phyloP scores from a whole-genome alignment of 768 basidiomycete genomes.

The Tubosaeta brunneosetosa region DNA sequence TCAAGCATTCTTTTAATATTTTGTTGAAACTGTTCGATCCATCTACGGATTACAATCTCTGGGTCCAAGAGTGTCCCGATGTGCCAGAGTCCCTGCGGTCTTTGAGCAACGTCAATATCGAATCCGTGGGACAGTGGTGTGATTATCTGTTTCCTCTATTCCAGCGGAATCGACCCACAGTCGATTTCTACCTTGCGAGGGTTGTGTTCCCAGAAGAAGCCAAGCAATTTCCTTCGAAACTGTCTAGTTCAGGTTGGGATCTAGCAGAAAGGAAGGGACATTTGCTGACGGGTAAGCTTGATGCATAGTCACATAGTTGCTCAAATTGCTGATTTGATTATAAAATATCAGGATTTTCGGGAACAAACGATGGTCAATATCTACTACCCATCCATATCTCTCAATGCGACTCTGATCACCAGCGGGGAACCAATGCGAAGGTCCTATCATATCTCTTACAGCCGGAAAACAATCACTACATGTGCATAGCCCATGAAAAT shows the following conservation, averaged over 20 bases:
- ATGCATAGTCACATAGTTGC: neutral
- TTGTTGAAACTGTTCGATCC: constrained; percentile 17
- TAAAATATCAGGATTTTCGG: constrained; percentile 30
- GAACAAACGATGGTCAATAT: constrained; percentile 37
- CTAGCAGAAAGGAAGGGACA: neutral
- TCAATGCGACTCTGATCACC: constrained; percentile 16
- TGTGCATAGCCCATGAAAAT: neutral
- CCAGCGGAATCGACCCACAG: constrained; percentile 15
- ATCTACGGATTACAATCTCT: constrained; percentile 13
- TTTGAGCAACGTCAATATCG: constrained; percentile 38
- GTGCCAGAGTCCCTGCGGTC: constrained; percentile 31
- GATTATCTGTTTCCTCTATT: constrained; percentile 32
- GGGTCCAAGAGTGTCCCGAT: constrained; percentile 15
- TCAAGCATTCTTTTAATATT: constrained; percentile 1
- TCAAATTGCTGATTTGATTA: neutral
- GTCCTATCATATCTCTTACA: constrained; percentile 19
- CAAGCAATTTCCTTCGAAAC: constrained; percentile 18
- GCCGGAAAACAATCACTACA: constrained; percentile 19
- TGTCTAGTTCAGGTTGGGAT: constrained; percentile 17
- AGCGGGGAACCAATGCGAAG: constrained; percentile 10
- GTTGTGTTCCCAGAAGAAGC: constrained; percentile 44
- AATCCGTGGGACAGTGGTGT: constrained; percentile 32
- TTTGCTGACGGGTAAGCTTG: neutral
- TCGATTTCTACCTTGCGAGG: constrained; percentile 44
- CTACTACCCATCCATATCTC: constrained; percentile 28